Percentiles rank a stretch among this genome's conserved stretches.
phyloP scores from a whole-genome alignment of 140 eudicot species.

The Bidens hawaiensis region DNA sequence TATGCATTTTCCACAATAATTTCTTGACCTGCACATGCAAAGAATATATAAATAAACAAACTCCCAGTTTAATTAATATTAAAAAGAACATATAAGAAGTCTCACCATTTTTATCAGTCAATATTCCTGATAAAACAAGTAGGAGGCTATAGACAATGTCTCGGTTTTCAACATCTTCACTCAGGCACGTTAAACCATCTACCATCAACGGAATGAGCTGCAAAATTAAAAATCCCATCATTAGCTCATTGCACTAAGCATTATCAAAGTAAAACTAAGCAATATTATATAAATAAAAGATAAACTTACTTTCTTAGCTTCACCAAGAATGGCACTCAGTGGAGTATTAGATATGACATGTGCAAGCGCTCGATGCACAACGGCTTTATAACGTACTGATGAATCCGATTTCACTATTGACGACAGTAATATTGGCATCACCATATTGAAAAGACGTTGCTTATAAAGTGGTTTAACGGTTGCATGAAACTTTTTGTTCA shows the following conservation, averaged over 20 bases:
- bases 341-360: conserved; percentile 73
- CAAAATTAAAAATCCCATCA: conserved; percentile 2
- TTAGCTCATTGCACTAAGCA: conserved; percentile 3
- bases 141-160: conserved; percentile 64
- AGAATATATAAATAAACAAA: background rate
- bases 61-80: background rate
- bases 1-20: conserved; percentile 60
- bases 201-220: conserved; percentile 75
- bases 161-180: conserved; percentile 58
- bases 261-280: background rate
- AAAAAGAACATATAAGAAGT: background rate
- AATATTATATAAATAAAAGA: background rate
- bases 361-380: conserved; percentile 76
- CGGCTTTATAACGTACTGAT: conserved; percentile 46
- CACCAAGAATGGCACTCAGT: conserved; percentile 58
- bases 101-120: conserved; percentile 78
- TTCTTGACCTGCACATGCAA: conserved; percentile 54
- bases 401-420: conserved; percentile 48
- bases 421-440: conserved; percentile 57
- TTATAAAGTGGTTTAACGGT: conserved; percentile 71
- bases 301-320: conserved; percentile 62
- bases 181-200: conserved; percentile 52
- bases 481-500: conserved; percentile 68
- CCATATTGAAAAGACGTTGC: conserved; percentile 73
- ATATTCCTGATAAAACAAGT: conserved; percentile 77